Evolutionary conservation across 2,329 filamentous ascomycete species (phyloP), one percentile per base, ranked within the genome.

Genomic region (Aspergillus sp.): DNA sequence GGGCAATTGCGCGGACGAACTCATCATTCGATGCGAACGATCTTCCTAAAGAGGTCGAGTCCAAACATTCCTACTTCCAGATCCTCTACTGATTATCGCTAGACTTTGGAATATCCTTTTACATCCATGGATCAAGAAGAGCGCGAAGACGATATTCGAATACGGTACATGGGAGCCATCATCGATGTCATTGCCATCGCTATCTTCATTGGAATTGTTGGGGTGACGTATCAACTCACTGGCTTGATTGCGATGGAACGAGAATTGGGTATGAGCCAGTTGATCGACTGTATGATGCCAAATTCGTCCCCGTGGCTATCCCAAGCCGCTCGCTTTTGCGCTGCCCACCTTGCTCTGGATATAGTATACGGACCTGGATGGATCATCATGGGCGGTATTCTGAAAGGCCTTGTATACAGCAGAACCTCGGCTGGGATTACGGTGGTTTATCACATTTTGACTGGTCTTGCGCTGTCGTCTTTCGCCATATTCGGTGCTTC

Each of bases 201-300:
- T 1, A 92, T 96, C 72, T 88, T 96, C 69, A 86, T 93, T 54
- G 90, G 88, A 22, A 84, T 95, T 58, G 88, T 95, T 50, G 92
- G 91, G 58, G 85, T 97, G 28, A 89, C 89, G 43, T 97, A 97
- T 74, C 93, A 97, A 71, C 82, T 96, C 60, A 91, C 92, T 0
- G 93, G 93, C 8, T 88, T 93, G 69, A 89, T 96, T 74, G 93
- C 93, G 7, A 87, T 89, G 2, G 93, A 97, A 77, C 84, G 93
- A 59, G 93, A 97, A 79, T 82, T 88, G 17, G 93, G 93, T 61
- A 95, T 97, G 85, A 91, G 91, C 4, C 91, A 93, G 65, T 82
- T 97, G 30, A 87, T 97, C 48, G 93, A 97, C 76, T 90, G 92
- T 58, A 97, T 96, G 92, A 93, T 95, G 83, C 90, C 91, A 0